Evolutionary conservation across 768 basidiomycete genomes (phyloP), one percentile per base, ranked within the genome.

Genomic region (Butyriboletus loyo): DNA sequence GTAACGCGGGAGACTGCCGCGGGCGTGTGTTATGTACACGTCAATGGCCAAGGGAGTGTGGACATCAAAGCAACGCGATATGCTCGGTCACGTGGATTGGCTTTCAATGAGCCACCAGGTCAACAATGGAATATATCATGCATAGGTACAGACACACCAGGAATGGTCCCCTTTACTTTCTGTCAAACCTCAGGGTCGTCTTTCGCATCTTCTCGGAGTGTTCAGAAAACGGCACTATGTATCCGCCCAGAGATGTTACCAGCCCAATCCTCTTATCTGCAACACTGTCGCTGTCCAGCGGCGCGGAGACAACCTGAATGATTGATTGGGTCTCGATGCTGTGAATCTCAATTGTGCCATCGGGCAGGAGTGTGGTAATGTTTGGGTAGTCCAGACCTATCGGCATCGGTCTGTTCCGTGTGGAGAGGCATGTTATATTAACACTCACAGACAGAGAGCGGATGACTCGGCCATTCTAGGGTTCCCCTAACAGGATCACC

Each of bases 401-500:
- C 22, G 35, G 25, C 15, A 9, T 42, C 11, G 27, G 40, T 50
- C n/a, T 37, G 34, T 52, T 27, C 48, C 53, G 19, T 28, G 24
- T n/a, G 22, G 41, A 31, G 14, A 28, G 41, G 46, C 22, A 39
- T 9, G 19, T n/a, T 7, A 35, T 8, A 41, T 39, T 21, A 35
- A 4, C 32, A 81, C 88, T 64, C 62, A 94, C 92, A 85, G 34
- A 92, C 73, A 19, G 84, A 79, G 22, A 83, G 72, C 0, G 93
- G 91, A 73, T 95, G 85, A 45, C 75, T 80, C 3, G 83, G 78
- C 91, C 92, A 97, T 64, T 92, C 82, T 39, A 97, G 72, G 2
- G 94, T 95, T 2, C 93, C 93, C 41, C 94, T 79, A 8, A 92
- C 86, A 5, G 95, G 92, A 67, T 96, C 93, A 0, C 92, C 94